Conservation (phyloP, 805 yeast genomes). For the Priceomyces medius region DNA sequence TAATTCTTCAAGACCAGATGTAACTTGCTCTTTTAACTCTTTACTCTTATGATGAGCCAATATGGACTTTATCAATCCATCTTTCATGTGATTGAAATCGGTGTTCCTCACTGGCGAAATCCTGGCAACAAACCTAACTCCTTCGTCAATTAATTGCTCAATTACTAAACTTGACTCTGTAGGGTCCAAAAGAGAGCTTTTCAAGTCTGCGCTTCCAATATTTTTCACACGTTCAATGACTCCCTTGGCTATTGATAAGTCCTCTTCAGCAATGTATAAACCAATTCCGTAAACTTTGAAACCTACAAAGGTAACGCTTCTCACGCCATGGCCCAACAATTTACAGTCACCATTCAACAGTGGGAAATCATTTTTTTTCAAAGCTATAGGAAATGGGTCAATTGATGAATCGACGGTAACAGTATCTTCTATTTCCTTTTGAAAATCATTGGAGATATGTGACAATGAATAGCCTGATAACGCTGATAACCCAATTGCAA, state of each 20-base stretch:
- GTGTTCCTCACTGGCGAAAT: conserved; percentile 88
- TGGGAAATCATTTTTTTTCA: conserved; percentile 13
- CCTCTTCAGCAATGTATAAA: conserved; percentile 67
- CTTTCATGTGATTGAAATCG: conserved; percentile 84
- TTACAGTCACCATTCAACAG: conserved; percentile 40
- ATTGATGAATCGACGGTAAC: conserved; percentile 51
- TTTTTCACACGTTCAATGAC: conserved; percentile 24
- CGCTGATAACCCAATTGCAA: conserved; percentile 1
- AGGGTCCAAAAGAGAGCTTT: conserved; percentile 40
- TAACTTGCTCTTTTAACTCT: conserved; percentile 34
- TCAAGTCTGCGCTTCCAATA: conserved; percentile 22
- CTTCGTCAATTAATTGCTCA: conserved; percentile 54
- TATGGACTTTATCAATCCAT: conserved; percentile 82
- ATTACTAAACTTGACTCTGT: conserved; percentile 53
- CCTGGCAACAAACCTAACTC: conserved; percentile 65
- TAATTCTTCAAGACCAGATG: conserved; percentile 65
- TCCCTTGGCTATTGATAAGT: conserved; percentile 32
- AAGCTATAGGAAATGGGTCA: conserved; percentile 45
- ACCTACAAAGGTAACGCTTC: conserved; percentile 78
- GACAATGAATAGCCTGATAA: conserved; percentile 4
- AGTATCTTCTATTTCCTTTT: conserved; percentile 14
- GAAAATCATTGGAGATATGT: conserved; percentile 4
- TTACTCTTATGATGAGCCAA: conserved; percentile 64
- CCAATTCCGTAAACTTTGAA: conserved; percentile 90
- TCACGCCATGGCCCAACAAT: conserved; percentile 75